Percentiles rank a stretch among this genome's conserved stretches.
Conservation (phyloP, 805 yeast species). For the Brettanomyces nanus region DNA sequence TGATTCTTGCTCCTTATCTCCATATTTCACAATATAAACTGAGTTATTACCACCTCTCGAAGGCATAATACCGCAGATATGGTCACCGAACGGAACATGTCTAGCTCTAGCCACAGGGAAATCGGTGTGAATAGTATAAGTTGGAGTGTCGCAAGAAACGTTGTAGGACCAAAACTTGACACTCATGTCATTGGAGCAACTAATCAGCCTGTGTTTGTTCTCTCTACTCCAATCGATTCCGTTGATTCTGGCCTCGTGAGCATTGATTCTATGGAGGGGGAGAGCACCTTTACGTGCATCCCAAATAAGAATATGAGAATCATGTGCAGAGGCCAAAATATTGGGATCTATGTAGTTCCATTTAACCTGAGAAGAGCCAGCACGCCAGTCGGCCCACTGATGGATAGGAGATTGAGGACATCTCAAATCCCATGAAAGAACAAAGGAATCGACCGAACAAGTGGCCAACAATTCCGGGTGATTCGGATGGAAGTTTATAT, state of each 20-base stretch:
- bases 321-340: slow-evolving; percentile 81
- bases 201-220: slow-evolving; percentile 51
- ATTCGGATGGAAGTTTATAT: slow-evolving; percentile 83
- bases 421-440: slow-evolving; percentile 87
- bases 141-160: slow-evolving; percentile 34
- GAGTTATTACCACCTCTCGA: slow-evolving; percentile 74
- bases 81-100: slow-evolving; percentile 77
- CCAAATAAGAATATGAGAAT: slow-evolving; percentile 76
- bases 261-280: slow-evolving; percentile 61
- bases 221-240: slow-evolving; percentile 77
- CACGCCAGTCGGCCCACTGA: slow-evolving; percentile 89
- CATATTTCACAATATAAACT: slow-evolving; percentile 46
- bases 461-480: slow-evolving; percentile 87
- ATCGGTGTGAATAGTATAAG: slow-evolving; percentile 54
- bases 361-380: slow-evolving; percentile 91
- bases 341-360: slow-evolving; percentile 78
- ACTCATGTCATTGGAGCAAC: slow-evolving; percentile 81
- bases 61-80: slow-evolving; percentile 84
- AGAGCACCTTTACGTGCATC: slow-evolving; percentile 75
- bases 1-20: slow-evolving; percentile 27
- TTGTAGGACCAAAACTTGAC: slow-evolving; percentile 77
- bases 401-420: slow-evolving; percentile 65
- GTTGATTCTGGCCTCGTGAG: slow-evolving; percentile 81
- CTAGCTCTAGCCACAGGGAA: slow-evolving; percentile 90
- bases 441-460: slow-evolving; percentile 84